Conservation (phyloP, 352 stramenopile species). For the Detonula confervacea region DNA sequence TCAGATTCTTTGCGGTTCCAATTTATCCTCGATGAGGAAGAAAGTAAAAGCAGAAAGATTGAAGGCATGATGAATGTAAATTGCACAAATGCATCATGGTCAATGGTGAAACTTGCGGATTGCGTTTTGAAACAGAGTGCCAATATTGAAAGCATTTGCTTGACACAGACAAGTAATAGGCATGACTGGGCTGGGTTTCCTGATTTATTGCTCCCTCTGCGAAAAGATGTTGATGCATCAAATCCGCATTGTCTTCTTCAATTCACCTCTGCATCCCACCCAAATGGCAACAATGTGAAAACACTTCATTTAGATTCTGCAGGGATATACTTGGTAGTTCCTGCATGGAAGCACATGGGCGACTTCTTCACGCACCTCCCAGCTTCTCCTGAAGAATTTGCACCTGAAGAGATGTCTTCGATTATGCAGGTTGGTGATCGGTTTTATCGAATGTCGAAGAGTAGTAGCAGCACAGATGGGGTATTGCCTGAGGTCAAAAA, state of each 20-base stretch:
- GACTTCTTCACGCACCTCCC: constrained; percentile 70
- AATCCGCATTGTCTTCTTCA: constrained; percentile 58
- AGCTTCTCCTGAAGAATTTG: constrained; percentile 57
- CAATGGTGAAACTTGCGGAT: constrained; percentile 63
- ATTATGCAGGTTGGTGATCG: constrained; percentile 77
- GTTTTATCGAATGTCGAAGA: constrained; percentile 54
- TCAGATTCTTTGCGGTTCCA: constrained; percentile 34
- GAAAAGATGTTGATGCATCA: constrained; percentile 7
- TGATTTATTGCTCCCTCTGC: constrained; percentile 51
- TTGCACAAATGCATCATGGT: constrained; percentile 60
- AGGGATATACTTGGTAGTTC: constrained; percentile 73
- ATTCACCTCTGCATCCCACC: constrained; percentile 64
- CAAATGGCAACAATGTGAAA: constrained; percentile 71
- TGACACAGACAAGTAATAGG: constrained; percentile 39
- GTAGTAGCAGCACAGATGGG: constrained; percentile 1
- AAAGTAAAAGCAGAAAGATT: constrained; percentile 22
- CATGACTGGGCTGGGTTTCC: constrained; percentile 34
- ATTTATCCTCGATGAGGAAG: constrained; percentile 41
- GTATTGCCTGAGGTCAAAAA: neutral
- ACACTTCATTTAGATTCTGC: constrained; percentile 63
- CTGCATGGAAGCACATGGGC: constrained; percentile 57
- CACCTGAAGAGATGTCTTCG: constrained; percentile 45
- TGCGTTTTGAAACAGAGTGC: constrained; percentile 62
- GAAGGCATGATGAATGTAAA: constrained; percentile 47
- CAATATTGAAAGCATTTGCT: constrained; percentile 52